A percentile compares a stretch with the other conserved stretches of the same genome.
These are phyloP conservation scores for Neodidymelliopsis sp. DNA, from an alignment of 2,329 filamentous ascomycete genomes.

Conservation along the genomic window DNA sequence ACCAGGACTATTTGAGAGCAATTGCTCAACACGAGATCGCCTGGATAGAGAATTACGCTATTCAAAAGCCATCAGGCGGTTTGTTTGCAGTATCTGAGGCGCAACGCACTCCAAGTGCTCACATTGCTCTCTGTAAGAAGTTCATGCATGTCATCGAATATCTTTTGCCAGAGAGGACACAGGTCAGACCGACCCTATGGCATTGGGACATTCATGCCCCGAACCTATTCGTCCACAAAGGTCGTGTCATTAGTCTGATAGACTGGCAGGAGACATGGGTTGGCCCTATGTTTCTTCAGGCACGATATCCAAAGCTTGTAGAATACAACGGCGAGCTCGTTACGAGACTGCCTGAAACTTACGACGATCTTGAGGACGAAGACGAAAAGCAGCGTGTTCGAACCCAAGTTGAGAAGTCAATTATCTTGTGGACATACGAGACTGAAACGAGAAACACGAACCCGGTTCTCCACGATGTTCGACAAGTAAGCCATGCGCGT, in stretches of 20 bases:
- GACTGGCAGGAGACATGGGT: slow-evolving; percentile 52
- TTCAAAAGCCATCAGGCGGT: slow-evolving; percentile 21
- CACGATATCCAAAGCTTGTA: slow-evolving; percentile 36
- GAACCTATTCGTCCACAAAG: slow-evolving; percentile 51
- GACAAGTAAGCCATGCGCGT: slow-evolving; percentile 31
- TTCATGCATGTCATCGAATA: slow-evolving; percentile 42
- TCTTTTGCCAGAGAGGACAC: slow-evolving; percentile 33
- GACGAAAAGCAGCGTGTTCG: slow-evolving; percentile 32
- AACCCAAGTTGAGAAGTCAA: slow-evolving; percentile 35
- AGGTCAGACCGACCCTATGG: slow-evolving; percentile 46
- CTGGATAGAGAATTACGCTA: slow-evolving; percentile 44
- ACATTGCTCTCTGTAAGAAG: slow-evolving; percentile 45
- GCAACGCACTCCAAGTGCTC: slow-evolving; percentile 29
- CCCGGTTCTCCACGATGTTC: slow-evolving; percentile 34
- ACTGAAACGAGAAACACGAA: slow-evolving; percentile 37
- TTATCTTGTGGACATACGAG: slow-evolving; percentile 40
- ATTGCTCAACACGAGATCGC: slow-evolving; percentile 45
- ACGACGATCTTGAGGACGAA: slow-evolving; percentile 29
- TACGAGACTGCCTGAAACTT: slow-evolving; percentile 34
- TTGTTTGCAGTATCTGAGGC: slow-evolving; percentile 25
- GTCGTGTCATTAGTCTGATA: slow-evolving; percentile 50
- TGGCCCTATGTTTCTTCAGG: slow-evolving; percentile 34
- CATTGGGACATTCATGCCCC: slow-evolving; percentile 50
- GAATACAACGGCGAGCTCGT: slow-evolving; percentile 40
- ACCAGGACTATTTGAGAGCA: slow-evolving; percentile 43